Evolutionary conservation across 129 eudicot genomes (phyloP).

Genomic region (Saussurea involucrata): DNA sequence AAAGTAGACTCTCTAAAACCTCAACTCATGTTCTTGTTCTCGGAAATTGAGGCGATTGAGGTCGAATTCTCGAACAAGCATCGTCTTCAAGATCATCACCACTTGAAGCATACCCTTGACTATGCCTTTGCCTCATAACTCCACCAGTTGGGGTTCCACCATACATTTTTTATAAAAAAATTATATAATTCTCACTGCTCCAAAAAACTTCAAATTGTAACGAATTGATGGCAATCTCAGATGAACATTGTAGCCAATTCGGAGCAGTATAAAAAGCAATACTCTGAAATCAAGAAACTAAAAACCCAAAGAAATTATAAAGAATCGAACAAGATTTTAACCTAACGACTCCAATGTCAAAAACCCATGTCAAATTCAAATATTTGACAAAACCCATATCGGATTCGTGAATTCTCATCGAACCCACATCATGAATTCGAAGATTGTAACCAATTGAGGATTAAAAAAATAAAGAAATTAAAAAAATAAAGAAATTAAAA

Average conservation of each 20-base stretch:
- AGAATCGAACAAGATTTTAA: conserved; percentile 19
- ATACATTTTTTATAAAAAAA: conserved; percentile 46
- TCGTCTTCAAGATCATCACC: conserved; percentile 94
- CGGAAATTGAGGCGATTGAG: conserved; percentile 41
- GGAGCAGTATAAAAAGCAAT: conserved; percentile 8
- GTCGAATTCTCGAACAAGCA: conserved; percentile 62
- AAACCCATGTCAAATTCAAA: conserved; percentile 34
- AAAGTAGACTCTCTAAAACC: conserved; percentile 67
- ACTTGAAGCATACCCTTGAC: conserved; percentile 85
- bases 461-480: too few species aligned
- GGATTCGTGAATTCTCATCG: too few species aligned
- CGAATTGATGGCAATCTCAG: conserved; percentile 9
- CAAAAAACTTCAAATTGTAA: conserved; percentile 9
- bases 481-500: background rate
- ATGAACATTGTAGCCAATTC: conserved; percentile 5
- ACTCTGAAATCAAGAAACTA: background rate
- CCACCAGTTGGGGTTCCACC: conserved; percentile 86
- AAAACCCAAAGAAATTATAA: conserved; percentile 10
- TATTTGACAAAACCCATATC: conserved; percentile 25
- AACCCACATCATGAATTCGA: too few species aligned
- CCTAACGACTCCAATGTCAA: conserved; percentile 31
- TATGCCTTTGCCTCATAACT: conserved; percentile 78
- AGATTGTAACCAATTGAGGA: too few species aligned
- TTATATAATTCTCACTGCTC: conserved; percentile 14
- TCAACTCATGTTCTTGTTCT: conserved; percentile 59